These are phyloP conservation scores for Nelumbo lutea DNA, from an alignment of 164 flowering plant species.

Conservation along the genomic window DNA sequence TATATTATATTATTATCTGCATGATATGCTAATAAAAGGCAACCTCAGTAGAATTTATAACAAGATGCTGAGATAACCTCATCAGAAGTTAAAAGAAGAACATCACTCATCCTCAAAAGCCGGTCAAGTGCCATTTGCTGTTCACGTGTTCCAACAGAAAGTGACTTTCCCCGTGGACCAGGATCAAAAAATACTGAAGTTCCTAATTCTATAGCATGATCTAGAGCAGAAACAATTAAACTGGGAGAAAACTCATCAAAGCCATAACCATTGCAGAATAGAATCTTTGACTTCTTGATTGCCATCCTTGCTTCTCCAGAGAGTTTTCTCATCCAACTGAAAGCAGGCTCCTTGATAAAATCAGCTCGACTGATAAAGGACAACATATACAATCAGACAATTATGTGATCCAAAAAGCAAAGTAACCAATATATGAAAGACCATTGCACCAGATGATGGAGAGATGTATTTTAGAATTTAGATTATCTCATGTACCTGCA, in stretches of 20 bases:
- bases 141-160: conserved; percentile 60
- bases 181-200: conserved; percentile 93
- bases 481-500: conserved; percentile 56
- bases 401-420: neutral
- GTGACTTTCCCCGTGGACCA: conserved; percentile 95
- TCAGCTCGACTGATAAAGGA: conserved; percentile 68
- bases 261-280: conserved; percentile 93
- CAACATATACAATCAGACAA: conserved; percentile 5
- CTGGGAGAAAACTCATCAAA: conserved; percentile 84
- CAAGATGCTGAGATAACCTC: conserved; percentile 57
- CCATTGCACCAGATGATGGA: neutral
- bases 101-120: conserved; percentile 81
- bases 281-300: conserved; percentile 60
- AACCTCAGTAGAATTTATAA: neutral
- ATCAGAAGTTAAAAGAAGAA: conserved; percentile 88
- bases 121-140: conserved; percentile 60
- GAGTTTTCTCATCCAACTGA: conserved; percentile 68
- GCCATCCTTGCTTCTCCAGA: conserved; percentile 60
- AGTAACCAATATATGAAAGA: neutral
- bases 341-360: conserved; percentile 82
- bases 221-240: conserved; percentile 49
- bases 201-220: conserved; percentile 81
- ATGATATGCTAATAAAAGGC: too few relatives aligned
- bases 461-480: too few relatives aligned
- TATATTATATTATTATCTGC: too few relatives aligned